Base-by-base conservation (phyloP, 345 rosid species). In the Eucalyptus urophylla region DNA sequence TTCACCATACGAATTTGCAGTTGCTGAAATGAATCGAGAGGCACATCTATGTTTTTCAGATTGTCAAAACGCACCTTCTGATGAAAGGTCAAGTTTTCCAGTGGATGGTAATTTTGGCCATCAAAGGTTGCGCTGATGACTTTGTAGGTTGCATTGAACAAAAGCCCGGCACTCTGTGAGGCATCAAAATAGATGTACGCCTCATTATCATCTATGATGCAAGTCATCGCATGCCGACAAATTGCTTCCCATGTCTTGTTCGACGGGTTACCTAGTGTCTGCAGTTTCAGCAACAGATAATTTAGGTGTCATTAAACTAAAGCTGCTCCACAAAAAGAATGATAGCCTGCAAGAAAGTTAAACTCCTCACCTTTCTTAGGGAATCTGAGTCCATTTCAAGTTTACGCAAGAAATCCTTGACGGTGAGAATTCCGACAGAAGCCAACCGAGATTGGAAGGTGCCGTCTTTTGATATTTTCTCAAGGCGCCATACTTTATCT, bases 401-500 rank as follows among this genome's bases (percentile, higher is more conserved):
- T 11, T 22, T 16, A 44, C 86, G 90, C 87, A 93, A 90, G 51
- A 93, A 92, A 16, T 91, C 91, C 88, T 92, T 91, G 11, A 98
- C 96, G 0, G 92, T 92, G 4, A 0, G 2, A 88, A 97, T 89
- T 12, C 90, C 88, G 0, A 8, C 3, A 16, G 51, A 11, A 12
- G 91, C 90, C 89, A 98, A 60, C 87, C 96, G 95, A 33, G 1
- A 31, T 29, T 94, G 93, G 6, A 88, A 91, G 65, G 67, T 88
- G 2, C 99, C 96, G 4, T 91, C 96, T 92, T 95, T 97, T 3
- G 95, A 96, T 51, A 98, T 98, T 90, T 88, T 95, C 44, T 93
- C 92, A 53, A 98, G 83, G 62, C 99, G 94, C 99, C 99, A 98
- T 25, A 98, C 91, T 3, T 95, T 95, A 67, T 95, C 97, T 16